phyloP scores from a whole-genome alignment of 1,284 basidiomycete species.

The Ustilago bromivora region DNA sequence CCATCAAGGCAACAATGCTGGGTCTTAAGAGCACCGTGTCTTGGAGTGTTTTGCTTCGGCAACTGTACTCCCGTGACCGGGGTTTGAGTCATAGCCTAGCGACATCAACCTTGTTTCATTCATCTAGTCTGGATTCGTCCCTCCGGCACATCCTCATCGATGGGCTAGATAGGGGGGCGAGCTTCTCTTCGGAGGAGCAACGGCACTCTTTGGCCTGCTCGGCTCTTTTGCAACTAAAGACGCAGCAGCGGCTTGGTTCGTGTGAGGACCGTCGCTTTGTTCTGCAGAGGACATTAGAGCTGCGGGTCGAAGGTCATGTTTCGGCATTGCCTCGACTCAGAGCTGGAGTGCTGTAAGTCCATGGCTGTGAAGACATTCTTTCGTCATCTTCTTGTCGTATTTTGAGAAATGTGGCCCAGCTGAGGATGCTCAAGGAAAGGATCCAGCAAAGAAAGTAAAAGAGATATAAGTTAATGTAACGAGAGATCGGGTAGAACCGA shows the following conservation, averaged over 20 bases:
- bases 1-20: slow-evolving; percentile 28
- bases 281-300: slow-evolving; percentile 43
- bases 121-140: slow-evolving; percentile 41
- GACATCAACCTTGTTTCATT: slow-evolving; percentile 41
- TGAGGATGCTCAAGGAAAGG: too few species aligned
- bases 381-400: background rate
- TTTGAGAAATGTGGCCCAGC: background rate
- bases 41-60: slow-evolving; percentile 32
- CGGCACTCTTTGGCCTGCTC: slow-evolving; percentile 25
- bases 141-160: slow-evolving; percentile 7
- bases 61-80: slow-evolving; percentile 47
- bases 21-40: slow-evolving; percentile 60
- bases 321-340: slow-evolving; percentile 4
- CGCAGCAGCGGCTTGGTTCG: slow-evolving; percentile 34
- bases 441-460: too few species aligned
- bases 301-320: slow-evolving; percentile 6
- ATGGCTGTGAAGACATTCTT: slow-evolving; percentile 45
- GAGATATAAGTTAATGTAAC: too few species aligned
- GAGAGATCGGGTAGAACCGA: too few species aligned
- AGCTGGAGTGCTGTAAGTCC: slow-evolving; percentile 34
- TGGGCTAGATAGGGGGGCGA: slow-evolving; percentile 21
- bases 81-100: slow-evolving; percentile 61
- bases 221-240: slow-evolving; percentile 38
- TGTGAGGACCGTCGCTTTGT: slow-evolving; percentile 16
- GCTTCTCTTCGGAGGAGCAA: slow-evolving; percentile 26